Base-by-base conservation (phyloP, 176 grass and related monocot species). In the Paspalum vaginatum region DNA sequence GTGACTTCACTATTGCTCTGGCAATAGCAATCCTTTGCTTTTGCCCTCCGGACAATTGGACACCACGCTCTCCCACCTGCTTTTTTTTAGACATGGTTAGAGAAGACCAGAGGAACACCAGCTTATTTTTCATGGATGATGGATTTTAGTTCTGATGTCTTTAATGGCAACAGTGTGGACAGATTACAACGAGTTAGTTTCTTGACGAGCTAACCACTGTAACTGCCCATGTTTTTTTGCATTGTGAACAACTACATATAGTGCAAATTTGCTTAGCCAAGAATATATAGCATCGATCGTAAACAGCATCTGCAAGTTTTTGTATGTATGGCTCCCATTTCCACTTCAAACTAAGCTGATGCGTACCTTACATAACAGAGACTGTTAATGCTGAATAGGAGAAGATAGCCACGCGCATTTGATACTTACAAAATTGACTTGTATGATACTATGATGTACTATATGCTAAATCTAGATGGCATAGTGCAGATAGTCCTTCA, bases 11-110 rank as follows among this genome's bases (percentile, higher is more conserved):
- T 46, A 97, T 87, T 43, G 94, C 91, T 84, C 94, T 89, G 5
- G 94, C 94, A 65, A 97, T 97, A 71, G 91, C 94, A 74, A 97
- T 91, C 64, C 94, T 91, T 76, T 97, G 91, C 59, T 97, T 97
- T 68, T 97, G 94, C 3, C 94, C 94, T 82, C 94, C 94, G 11
- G 94, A 97, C 84, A 97, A 89, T 68, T 97, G 91, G 70, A 91
- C 75, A 26, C 94, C 94, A 62, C 86, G 81, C 87, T 93, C 88
- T 15, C 94, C 94, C 13, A 93, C 94, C 94, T 97, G 63, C 54
- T 42, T 55, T 73, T 15, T 46, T 76, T 70, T 3, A 6, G 55
- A 67, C 13, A 44, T 32, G 49, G 38, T 77, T 60, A 79, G 43
- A 52, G 11, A 42, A 42, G 20, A 53, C 25, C 60, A 32, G 32